phyloP scores from a whole-genome alignment of 2,329 filamentous ascomycete genomes.

The Pyrenochaeta sp. region DNA sequence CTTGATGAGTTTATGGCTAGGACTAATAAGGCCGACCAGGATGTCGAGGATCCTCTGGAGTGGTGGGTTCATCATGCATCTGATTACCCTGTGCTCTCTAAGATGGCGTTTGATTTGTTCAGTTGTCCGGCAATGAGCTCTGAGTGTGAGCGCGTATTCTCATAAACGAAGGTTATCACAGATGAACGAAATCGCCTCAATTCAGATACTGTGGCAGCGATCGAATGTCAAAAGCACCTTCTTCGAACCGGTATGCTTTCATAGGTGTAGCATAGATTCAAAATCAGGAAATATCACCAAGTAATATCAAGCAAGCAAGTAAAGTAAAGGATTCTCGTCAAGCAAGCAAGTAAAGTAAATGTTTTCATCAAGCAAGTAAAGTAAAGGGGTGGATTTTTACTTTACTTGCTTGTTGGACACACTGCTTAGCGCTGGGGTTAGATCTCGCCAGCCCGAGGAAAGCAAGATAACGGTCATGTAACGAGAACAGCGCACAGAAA shows the following conservation, averaged over 20 bases:
- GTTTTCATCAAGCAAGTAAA: too few species aligned
- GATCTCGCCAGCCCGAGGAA: too few species aligned
- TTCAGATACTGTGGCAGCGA: conserved; percentile 8
- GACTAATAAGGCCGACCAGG: background rate
- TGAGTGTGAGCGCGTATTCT: conserved; percentile 13
- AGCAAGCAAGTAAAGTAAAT: too few species aligned
- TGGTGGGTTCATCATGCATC: conserved; percentile 3
- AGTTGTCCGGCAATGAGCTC: conserved; percentile 8
- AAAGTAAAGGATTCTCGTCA: too few species aligned
- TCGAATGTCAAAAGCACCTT: conserved; percentile 10
- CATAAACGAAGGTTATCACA: conserved; percentile 8
- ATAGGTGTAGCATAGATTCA: too few species aligned
- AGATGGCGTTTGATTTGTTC: conserved; percentile 8
- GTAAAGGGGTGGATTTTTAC: too few species aligned
- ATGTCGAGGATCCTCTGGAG: conserved; percentile 3
- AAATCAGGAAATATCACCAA: too few species aligned
- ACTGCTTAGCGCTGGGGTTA: too few species aligned
- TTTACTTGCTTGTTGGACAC: too few species aligned
- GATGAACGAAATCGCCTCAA: conserved; percentile 10
- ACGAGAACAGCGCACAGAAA: too few species aligned
- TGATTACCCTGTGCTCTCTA: conserved; percentile 7
- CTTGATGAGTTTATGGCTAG: conserved; percentile 7
- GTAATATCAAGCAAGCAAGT: too few species aligned
- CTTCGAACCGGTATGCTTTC: background rate
- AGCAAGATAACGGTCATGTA: too few species aligned